These are phyloP conservation scores for Metschnikowia similis DNA, from an alignment of 805 yeast species.

Conservation along the genomic window DNA sequence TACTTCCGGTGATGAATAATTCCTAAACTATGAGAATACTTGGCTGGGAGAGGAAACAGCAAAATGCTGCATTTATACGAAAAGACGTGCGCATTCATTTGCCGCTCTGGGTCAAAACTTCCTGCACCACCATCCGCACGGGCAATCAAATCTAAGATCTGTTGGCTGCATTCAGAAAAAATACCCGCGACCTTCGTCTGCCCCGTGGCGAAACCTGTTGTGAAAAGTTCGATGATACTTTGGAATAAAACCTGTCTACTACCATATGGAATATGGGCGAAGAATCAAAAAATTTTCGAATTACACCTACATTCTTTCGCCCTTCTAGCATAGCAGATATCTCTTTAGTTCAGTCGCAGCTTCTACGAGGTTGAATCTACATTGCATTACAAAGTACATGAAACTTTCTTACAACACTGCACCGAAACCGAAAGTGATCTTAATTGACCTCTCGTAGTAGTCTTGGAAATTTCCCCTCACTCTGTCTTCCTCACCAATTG, in stretches of 20 bases:
- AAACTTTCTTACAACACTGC: constrained; percentile 58
- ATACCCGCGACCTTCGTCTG: constrained; percentile 1
- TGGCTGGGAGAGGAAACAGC: not conserved
- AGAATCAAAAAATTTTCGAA: not conserved
- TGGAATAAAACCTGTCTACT: not conserved
- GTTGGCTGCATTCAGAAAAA: not conserved
- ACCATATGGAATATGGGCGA: not conserved
- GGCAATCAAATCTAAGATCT: constrained; percentile 1
- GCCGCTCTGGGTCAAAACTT: constrained; percentile 1
- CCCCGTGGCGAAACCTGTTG: not conserved
- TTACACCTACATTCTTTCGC: too few relatives aligned
- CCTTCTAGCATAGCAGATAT: not conserved
- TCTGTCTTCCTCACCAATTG: constrained; percentile 90
- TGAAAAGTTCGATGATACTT: not conserved
- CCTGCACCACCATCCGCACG: constrained; percentile 4
- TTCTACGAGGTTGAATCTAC: not conserved
- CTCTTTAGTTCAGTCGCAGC: not conserved
- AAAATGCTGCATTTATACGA: not conserved
- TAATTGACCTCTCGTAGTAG: constrained; percentile 84
- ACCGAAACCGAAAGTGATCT: constrained; percentile 91
- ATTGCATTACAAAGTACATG: not conserved
- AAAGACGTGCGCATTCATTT: constrained; percentile 2
- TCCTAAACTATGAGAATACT: constrained; percentile 1
- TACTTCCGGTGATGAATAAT: not conserved
- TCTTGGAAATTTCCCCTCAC: constrained; percentile 83